phyloP scores from a whole-genome alignment of 768 basidiomycete genomes.

The Podaxis rugospora region DNA sequence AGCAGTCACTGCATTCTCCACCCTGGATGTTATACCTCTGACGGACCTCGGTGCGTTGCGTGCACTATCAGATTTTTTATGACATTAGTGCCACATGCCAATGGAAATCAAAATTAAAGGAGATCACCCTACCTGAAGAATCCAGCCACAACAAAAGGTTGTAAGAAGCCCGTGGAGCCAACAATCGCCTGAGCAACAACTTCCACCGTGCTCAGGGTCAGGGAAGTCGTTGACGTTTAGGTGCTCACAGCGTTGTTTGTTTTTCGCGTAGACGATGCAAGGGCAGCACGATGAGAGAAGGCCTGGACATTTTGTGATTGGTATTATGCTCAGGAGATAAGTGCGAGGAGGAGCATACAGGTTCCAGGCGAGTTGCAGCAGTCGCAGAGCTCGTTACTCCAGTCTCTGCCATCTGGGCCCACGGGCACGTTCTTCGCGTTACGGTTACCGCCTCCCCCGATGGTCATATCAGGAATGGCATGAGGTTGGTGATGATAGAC shows the following conservation, averaged over 20 bases:
- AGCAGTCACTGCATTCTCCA: constrained; percentile 35
- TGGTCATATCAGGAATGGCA: constrained; percentile 20
- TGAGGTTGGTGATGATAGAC: background rate
- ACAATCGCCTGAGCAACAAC: constrained; percentile 30
- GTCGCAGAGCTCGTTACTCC: constrained; percentile 28
- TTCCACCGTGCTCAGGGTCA: constrained; percentile 32
- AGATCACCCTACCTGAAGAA: constrained; percentile 33
- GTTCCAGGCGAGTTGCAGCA: constrained; percentile 27
- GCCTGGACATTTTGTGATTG: constrained; percentile 21
- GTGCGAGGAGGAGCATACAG: constrained; percentile 19
- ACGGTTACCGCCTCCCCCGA: constrained; percentile 26
- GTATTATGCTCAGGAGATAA: background rate
- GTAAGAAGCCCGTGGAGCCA: constrained; percentile 28
- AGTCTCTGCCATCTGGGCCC: constrained; percentile 30
- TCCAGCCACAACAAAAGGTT: constrained; percentile 29
- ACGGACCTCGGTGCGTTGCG: constrained; percentile 34
- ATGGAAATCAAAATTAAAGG: background rate
- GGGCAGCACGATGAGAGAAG: constrained; percentile 35
- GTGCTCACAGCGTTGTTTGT: constrained; percentile 36
- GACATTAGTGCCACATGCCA: background rate
- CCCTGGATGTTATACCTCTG: constrained; percentile 44
- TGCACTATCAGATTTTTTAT: constrained; percentile 18
- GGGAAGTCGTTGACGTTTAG: constrained; percentile 31
- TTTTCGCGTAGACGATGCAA: constrained; percentile 35
- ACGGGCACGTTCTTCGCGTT: constrained; percentile 30